Evolutionary conservation across 2,329 filamentous ascomycete species (phyloP).

Genomic region (Emergomyces orientalis): DNA sequence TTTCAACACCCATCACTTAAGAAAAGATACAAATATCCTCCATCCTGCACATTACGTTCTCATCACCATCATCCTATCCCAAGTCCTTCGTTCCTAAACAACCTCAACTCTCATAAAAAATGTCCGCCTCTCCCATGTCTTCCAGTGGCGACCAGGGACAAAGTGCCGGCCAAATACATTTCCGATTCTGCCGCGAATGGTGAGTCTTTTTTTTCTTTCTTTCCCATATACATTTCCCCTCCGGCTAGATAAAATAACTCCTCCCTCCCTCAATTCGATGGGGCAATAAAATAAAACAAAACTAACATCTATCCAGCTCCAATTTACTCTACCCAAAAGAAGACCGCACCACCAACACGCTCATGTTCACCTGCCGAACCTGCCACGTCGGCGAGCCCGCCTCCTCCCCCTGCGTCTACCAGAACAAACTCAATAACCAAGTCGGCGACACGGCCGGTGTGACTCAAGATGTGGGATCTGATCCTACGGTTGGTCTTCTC

Average conservation of each 20-base stretch:
- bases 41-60: not conserved
- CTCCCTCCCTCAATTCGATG: not conserved
- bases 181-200: slow-evolving; percentile 98
- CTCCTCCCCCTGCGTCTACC: slow-evolving; percentile 83
- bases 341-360: slow-evolving; percentile 69
- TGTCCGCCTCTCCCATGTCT: slow-evolving; percentile 37
- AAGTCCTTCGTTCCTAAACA: not conserved
- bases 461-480: slow-evolving; percentile 90
- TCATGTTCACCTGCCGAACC: slow-evolving; percentile 93
- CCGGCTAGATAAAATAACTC: too few relatives aligned
- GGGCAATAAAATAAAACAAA: slow-evolving; percentile 7
- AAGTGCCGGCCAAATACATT: slow-evolving; percentile 68
- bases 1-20: not conserved
- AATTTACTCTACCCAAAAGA: slow-evolving; percentile 98
- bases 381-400: slow-evolving; percentile 87
- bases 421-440: slow-evolving; percentile 83
- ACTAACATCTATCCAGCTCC: slow-evolving; percentile 47
- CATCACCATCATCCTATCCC: not conserved
- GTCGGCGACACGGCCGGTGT: slow-evolving; percentile 94
- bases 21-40: not conserved
- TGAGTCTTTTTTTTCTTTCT: slow-evolving; percentile 30
- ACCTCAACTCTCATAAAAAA: slow-evolving; percentile 11
- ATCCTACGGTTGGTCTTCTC: slow-evolving; percentile 84
- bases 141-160: slow-evolving; percentile 31
- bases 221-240: not conserved